These are phyloP conservation scores for Sporothrix inflata DNA, from an alignment of 2,329 filamentous ascomycete species.

Conservation along the genomic window DNA sequence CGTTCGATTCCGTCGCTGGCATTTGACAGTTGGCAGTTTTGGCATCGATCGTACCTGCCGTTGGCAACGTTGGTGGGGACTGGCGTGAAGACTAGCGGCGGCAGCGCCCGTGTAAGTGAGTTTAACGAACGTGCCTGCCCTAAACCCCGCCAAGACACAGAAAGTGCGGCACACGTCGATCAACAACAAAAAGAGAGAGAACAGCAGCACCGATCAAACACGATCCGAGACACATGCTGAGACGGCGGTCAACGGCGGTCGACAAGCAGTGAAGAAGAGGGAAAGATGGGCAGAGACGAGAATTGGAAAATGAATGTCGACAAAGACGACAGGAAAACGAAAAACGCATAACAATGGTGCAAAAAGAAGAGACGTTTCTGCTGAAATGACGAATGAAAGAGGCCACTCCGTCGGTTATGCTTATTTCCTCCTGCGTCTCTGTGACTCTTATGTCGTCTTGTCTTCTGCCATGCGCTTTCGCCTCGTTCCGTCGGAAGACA, in stretches of 20 bases:
- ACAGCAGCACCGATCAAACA: conserved; percentile 30
- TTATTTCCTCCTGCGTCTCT: not conserved
- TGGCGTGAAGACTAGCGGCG: not conserved
- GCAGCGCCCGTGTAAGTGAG: conserved; percentile 3
- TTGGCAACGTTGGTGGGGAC: not conserved
- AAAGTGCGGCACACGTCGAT: conserved; percentile 10
- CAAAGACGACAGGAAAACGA: not conserved
- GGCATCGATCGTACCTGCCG: not conserved
- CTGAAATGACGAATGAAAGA: not conserved
- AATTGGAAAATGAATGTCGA: not conserved
- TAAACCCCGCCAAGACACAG: conserved; percentile 1
- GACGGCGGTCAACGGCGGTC: conserved; percentile 21
- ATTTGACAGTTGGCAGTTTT: not conserved
- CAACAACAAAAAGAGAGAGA: not conserved
- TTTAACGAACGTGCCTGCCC: not conserved
- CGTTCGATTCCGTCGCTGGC: not conserved
- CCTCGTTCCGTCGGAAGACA: not conserved
- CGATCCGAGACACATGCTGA: conserved; percentile 30
- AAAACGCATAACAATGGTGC: conserved; percentile 6
- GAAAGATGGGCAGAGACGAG: not conserved
- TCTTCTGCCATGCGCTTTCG: not conserved
- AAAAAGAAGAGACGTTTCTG: conserved; percentile 18
- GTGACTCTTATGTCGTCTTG: not conserved
- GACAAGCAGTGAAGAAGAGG: not conserved
- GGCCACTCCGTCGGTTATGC: not conserved